Percentiles rank a stretch among this genome's conserved stretches.
Evolutionary conservation across 306 rosid genomes (phyloP).

Genomic region (Quercus robur): DNA sequence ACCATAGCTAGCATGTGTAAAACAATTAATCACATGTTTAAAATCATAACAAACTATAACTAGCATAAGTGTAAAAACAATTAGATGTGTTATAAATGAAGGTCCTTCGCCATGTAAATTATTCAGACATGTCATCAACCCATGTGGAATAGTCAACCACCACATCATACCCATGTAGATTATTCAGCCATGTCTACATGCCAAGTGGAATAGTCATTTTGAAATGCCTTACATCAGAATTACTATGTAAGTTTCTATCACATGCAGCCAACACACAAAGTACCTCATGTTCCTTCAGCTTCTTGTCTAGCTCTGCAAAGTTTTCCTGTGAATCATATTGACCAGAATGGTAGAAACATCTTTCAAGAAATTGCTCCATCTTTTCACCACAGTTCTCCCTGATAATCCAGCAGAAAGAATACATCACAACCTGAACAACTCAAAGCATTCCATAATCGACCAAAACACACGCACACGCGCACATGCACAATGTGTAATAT

Average conservation of each 20-base stretch:
- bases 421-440: conserved; percentile 10
- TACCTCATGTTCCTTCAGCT: conserved; percentile 88
- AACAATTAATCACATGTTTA: too few relatives aligned
- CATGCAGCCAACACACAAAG: conserved; percentile 7
- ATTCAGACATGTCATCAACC: too few relatives aligned
- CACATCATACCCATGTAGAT: too few relatives aligned
- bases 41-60: too few relatives aligned
- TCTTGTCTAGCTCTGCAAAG: conserved; percentile 71
- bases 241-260: background rate
- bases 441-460: background rate
- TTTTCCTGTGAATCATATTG: conserved; percentile 83
- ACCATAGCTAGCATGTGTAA: too few relatives aligned
- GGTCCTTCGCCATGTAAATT: too few relatives aligned
- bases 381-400: conserved; percentile 84
- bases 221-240: too few relatives aligned
- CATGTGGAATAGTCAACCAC: too few relatives aligned
- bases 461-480: background rate
- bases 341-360: conserved; percentile 93
- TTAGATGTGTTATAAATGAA: too few relatives aligned
- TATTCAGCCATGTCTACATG: too few relatives aligned
- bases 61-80: too few relatives aligned
- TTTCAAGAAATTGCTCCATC: conserved; percentile 76
- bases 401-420: conserved; percentile 30
- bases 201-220: too few relatives aligned
- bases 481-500: background rate